phyloP scores from a whole-genome alignment of 257 asterid species.

The Pogostemon cablin region DNA sequence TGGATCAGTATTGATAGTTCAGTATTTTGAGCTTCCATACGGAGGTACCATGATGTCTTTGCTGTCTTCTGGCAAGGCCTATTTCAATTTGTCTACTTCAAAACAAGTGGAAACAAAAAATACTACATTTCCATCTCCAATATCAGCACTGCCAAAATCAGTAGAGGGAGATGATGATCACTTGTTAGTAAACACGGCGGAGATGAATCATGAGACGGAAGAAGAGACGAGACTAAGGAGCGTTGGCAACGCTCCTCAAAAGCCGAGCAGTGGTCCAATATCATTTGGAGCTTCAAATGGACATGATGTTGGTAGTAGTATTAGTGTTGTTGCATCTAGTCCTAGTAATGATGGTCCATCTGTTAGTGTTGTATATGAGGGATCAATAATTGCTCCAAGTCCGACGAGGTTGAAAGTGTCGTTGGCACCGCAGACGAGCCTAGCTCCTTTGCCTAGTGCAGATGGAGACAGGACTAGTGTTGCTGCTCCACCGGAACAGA shows the following conservation, averaged over 20 bases:
- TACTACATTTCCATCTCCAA: too few species aligned
- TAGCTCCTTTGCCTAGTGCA: slow-evolving; percentile 14
- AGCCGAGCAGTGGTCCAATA: neutral
- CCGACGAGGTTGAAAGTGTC: slow-evolving; percentile 13
- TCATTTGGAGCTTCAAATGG: slow-evolving; percentile 17
- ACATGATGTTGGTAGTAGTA: too few species aligned
- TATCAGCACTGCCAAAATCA: too few species aligned
- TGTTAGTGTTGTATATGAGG: neutral
- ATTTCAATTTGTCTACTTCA: neutral
- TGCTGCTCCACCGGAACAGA: too few species aligned
- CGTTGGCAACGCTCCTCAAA: slow-evolving; percentile 29
- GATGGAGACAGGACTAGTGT: neutral
- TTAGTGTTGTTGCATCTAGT: neutral
- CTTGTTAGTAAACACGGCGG: neutral
- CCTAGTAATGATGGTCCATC: slow-evolving; percentile 7
- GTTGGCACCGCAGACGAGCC: neutral
- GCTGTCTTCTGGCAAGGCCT: slow-evolving; percentile 35
- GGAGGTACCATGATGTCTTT: slow-evolving; percentile 41
- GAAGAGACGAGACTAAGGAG: slow-evolving; percentile 16
- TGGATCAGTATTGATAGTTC: slow-evolving; percentile 48
- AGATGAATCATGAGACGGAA: slow-evolving; percentile 20
- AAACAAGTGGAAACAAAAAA: neutral
- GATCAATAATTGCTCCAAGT: neutral
- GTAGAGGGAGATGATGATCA: neutral
- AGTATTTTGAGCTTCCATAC: slow-evolving; percentile 58